Percentiles rank a stretch among this genome's conserved stretches.
phyloP scores from a whole-genome alignment of 495 filamentous ascomycete genomes.

The Lasiosphaeria miniovina region DNA sequence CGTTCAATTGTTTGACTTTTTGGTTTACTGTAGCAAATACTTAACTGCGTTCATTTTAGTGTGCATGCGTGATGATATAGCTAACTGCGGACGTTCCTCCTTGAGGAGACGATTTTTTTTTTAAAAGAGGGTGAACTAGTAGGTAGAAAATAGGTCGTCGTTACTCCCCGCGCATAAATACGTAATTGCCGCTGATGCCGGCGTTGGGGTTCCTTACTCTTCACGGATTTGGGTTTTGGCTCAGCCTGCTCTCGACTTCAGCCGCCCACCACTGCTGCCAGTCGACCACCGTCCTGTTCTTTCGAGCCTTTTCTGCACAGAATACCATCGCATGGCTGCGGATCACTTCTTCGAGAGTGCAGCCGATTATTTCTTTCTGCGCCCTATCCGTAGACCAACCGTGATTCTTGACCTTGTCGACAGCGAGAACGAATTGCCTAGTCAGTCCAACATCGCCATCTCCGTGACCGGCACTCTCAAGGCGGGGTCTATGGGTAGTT shows the following conservation, averaged over 20 bases:
- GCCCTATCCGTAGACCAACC: slow-evolving; percentile 66
- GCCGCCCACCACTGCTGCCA: slow-evolving; percentile 80
- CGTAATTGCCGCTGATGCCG: too few species aligned
- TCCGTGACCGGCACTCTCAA: slow-evolving; percentile 64
- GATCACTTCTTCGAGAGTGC: slow-evolving; percentile 78
- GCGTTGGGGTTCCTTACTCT: too few species aligned
- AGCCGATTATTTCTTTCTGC: slow-evolving; percentile 73
- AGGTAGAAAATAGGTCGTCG: too few species aligned
- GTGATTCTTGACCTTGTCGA: slow-evolving; percentile 72
- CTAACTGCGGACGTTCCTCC: too few species aligned
- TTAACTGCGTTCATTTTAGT: too few species aligned
- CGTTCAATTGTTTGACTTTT: too few species aligned
- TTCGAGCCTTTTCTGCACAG: slow-evolving; percentile 84
- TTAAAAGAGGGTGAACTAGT: too few species aligned
- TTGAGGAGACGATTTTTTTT: too few species aligned
- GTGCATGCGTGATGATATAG: too few species aligned
- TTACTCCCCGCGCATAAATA: too few species aligned
- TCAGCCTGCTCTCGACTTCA: slow-evolving; percentile 40
- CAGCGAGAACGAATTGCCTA: slow-evolving; percentile 73
- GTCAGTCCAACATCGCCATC: slow-evolving; percentile 86
- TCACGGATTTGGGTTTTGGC: background rate
- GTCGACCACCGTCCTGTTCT: slow-evolving; percentile 62
- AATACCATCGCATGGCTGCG: slow-evolving; percentile 92
- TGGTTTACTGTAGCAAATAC: too few species aligned
- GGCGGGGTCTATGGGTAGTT: slow-evolving; percentile 50